These are phyloP conservation scores for Pythium sp. DNA, from an alignment of 352 stramenopile species.

Conservation along the genomic window DNA sequence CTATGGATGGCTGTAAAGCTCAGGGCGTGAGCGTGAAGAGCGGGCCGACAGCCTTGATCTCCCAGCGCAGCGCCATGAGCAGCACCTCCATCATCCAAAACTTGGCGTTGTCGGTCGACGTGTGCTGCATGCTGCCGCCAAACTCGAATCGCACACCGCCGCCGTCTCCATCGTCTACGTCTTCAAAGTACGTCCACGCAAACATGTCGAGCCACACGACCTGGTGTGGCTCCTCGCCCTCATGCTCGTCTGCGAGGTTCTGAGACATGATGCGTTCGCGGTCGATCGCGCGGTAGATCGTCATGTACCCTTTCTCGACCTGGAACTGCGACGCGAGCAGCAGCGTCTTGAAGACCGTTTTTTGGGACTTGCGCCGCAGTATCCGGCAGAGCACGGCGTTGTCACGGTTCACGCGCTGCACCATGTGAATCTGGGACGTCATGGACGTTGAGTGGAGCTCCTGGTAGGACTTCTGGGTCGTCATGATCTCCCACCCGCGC, in stretches of 20 bases:
- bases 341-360: slow-evolving; percentile 32
- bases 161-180: not conserved
- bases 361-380: slow-evolving; percentile 23
- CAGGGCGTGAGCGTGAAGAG: slow-evolving; percentile 14
- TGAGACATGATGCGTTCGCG: slow-evolving; percentile 18
- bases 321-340: slow-evolving; percentile 37
- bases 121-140: slow-evolving; percentile 19
- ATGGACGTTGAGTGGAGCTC: slow-evolving; percentile 32
- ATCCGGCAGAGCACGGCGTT: slow-evolving; percentile 37
- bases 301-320: slow-evolving; percentile 29
- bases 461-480: slow-evolving; percentile 25
- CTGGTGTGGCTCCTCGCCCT: slow-evolving; percentile 13
- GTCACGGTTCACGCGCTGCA: slow-evolving; percentile 37
- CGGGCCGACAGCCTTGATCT: slow-evolving; percentile 11
- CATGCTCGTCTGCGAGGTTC: slow-evolving; percentile 18
- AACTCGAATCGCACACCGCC: slow-evolving; percentile 18
- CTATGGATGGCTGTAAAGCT: not conserved
- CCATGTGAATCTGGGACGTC: slow-evolving; percentile 25
- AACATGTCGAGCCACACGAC: slow-evolving; percentile 25
- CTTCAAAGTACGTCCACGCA: slow-evolving; percentile 20
- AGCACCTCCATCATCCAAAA: slow-evolving; percentile 23
- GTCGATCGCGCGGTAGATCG: slow-evolving; percentile 36
- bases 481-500: slow-evolving; percentile 38
- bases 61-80: slow-evolving; percentile 20
- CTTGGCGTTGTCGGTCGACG: slow-evolving; percentile 14